Evolutionary conservation across 2,329 filamentous ascomycete genomes (phyloP), one percentile per base, ranked within the genome.

Genomic region (Pyricularia grisea): DNA sequence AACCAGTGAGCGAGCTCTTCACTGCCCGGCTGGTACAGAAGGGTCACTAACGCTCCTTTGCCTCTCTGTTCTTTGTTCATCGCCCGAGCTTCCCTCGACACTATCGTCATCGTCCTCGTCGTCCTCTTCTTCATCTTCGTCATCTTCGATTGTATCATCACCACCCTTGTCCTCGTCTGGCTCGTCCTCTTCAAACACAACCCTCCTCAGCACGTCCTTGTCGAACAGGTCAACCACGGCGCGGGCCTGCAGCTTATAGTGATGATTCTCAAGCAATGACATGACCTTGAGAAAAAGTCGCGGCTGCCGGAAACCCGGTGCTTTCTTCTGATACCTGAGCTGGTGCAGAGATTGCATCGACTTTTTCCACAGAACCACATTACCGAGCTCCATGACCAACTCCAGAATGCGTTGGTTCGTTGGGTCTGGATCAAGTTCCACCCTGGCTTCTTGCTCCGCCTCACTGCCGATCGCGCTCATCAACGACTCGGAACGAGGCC

Each of bases 181-280:
- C 3, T 69, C 72, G 5, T 91, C 90, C 74, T 94, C 90, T 67
- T 91, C 91, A 70, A 97, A 89, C 14, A 99, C 91, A 70, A 97
- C 92, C 72, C 88, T 87, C 72, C 93, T 85, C 79, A 98, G 84
- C 63, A 98, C 92, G 70, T 87, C 90, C 79, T 94, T 95, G 75
- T 98, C 94, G 75, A 99, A 99, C 27, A 99, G 81, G 76, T 98
- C 95, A 70, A 98, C 89, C 50, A 97, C 91, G 79, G 97, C 94
- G 65, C 94, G 90, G 31, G 96, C 91, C 1, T 90, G 90, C 2
- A 99, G 85, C 27, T 93, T 88, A 79, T 95, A 98, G 76, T 96
- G 93, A 74, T 97, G 94, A 73, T 88, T 89, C 78, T 97, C 93
- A 70, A 99, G 84, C 66, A 98, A 84, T 10, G 88, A 87, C 82